Evolutionary conservation across 2,329 filamentous ascomycete genomes (phyloP).

Genomic region (Calonectria multiphialidica): DNA sequence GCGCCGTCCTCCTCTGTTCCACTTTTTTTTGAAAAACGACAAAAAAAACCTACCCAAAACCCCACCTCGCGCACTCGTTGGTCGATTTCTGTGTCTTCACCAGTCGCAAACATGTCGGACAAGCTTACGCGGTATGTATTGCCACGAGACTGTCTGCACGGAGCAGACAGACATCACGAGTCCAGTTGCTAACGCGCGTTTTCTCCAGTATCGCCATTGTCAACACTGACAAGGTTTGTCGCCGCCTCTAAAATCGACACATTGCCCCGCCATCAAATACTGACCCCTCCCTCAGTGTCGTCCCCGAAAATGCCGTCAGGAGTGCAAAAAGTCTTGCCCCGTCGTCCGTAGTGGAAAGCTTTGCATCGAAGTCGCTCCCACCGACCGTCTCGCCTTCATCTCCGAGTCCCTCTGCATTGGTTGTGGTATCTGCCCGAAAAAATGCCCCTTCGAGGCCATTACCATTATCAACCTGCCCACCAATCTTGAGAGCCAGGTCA

Average conservation of each 20-base stretch:
- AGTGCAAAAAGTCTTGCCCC: constrained; percentile 99
- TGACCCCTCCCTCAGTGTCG: constrained; percentile 52
- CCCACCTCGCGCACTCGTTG: constrained; percentile 28
- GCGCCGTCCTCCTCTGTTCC: constrained; percentile 21
- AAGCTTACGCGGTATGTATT: constrained; percentile 88
- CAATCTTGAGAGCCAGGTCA: constrained; percentile 98
- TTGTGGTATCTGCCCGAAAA: constrained; percentile 99
- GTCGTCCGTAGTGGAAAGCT: constrained; percentile 98
- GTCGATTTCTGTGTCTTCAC: constrained; percentile 28
- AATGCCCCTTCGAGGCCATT: constrained; percentile 98
- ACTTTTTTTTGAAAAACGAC: constrained; percentile 29
- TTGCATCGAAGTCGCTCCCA: constrained; percentile 91
- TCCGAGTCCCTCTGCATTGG: constrained; percentile 96
- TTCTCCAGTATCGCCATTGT: constrained; percentile 92
- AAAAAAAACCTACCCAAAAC: constrained; percentile 34
- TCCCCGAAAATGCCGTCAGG: constrained; percentile 88
- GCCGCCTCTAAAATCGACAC: constrained; percentile 25
- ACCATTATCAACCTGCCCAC: constrained; percentile 99
- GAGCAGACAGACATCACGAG: not conserved
- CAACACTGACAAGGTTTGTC: constrained; percentile 91
- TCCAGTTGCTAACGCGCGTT: constrained; percentile 39
- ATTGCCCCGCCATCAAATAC: constrained; percentile 43
- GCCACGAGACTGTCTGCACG: not conserved
- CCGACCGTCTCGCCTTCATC: constrained; percentile 97
- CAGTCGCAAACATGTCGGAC: constrained; percentile 79